Percentiles rank a stretch among this genome's conserved stretches.
These are phyloP conservation scores for Solanum piurae DNA, from an alignment of 257 asterid species.

Conservation along the genomic window DNA sequence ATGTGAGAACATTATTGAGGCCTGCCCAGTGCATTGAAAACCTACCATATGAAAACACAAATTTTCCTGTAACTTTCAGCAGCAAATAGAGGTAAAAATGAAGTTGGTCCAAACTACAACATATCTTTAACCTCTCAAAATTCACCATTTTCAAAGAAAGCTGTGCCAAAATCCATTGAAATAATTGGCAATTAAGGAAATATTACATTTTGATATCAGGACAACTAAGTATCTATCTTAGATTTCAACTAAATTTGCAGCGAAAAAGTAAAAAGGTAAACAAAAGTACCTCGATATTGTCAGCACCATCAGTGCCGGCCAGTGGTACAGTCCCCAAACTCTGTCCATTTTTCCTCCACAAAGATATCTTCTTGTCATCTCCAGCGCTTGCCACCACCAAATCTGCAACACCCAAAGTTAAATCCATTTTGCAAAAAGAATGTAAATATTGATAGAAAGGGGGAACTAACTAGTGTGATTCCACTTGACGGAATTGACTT, in stretches of 20 bases:
- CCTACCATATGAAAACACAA: neutral
- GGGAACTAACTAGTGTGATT: conserved; percentile 76
- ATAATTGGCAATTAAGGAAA: neutral
- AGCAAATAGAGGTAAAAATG: neutral
- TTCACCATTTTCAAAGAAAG: neutral
- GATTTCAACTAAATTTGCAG: neutral
- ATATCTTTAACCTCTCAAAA: neutral
- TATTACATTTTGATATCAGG: neutral
- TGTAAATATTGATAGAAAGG: neutral
- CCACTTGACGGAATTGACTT: conserved; percentile 87
- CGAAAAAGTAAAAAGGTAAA: neutral
- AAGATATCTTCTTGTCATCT: conserved; percentile 65
- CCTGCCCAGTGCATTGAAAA: neutral
- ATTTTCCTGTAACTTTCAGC: neutral
- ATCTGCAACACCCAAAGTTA: conserved; percentile 28
- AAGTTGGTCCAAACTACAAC: neutral
- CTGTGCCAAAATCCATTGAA: neutral
- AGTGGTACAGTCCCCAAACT: conserved; percentile 69
- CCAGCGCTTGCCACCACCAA: conserved; percentile 95
- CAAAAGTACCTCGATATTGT: conserved; percentile 62
- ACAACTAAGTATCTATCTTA: neutral
- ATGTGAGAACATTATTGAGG: neutral
- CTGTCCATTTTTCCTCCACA: conserved; percentile 83
- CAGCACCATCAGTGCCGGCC: conserved; percentile 50
- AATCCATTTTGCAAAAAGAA: neutral